Evolutionary conservation across 2,329 filamentous ascomycete genomes (phyloP), one percentile per base, ranked within the genome.

Genomic region (Beauveria caledonica): DNA sequence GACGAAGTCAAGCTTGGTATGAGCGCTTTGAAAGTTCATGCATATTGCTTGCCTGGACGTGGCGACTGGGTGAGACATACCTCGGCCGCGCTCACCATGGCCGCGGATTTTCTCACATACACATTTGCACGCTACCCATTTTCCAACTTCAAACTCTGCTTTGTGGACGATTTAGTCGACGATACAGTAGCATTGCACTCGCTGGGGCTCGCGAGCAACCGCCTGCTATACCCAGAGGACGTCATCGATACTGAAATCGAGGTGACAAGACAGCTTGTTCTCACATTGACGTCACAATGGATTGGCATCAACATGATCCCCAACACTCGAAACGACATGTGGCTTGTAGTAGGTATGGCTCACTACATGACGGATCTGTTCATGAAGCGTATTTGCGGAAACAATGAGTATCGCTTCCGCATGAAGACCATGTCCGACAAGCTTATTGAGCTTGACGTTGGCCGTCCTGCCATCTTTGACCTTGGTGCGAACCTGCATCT

Each of bases 311-410:
- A 92, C 69, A 89, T 99, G 65, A 87, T 96, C 52, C 88, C 94
- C 0, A 90, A 92, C 69, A 86, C 88, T 45, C 84, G 86, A 19
- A 81, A 82, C 56, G 94, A 99, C 72, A 85, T 86, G 58, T 99
- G 94, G 94, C 86, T 95, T 21, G 87, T 93, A 13, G 83, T 94
- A 58, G 95, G 93, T 15, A 88, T 95, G 51, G 89, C 93, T 0
- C 92, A 93, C 77, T 99, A 91, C 77, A 96, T 99, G 82, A 92
- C 93, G 1, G 93, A 97, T 67, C 82, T 91, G 4, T 97, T 96
- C 73, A 90, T 97, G 83, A 90, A 87, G 71, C 87, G 86, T 65
- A 80, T 99, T 3, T 95, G 91, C 69, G 94, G 94, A 8, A 95
- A 95, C 70, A 99, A 99, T 70, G 91, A 96, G 68, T 94, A 96